A percentile compares a stretch with the other conserved stretches of the same genome.
Conservation (phyloP, 495 filamentous ascomycete genomes). For the Penicillium parvum region DNA sequence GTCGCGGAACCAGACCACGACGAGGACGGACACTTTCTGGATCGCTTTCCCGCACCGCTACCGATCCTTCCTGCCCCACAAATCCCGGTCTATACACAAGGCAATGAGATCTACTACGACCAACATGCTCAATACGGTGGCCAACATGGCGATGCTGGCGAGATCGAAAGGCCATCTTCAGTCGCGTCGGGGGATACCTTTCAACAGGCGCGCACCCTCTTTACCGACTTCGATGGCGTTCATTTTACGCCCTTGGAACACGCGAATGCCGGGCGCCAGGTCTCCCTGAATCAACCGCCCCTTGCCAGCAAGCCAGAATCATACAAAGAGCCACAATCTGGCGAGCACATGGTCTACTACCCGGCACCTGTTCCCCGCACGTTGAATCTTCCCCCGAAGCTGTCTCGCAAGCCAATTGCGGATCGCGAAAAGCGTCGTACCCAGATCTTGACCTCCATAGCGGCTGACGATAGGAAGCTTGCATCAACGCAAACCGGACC, state of each 20-base stretch:
- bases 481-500: conserved; percentile 30
- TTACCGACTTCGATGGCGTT: conserved; percentile 91
- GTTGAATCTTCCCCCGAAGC: conserved; percentile 83
- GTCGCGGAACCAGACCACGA: conserved; percentile 48
- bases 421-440: conserved; percentile 67
- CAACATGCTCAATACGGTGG: conserved; percentile 21
- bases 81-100: conserved; percentile 21
- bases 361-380: conserved; percentile 91
- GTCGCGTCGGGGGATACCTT: conserved; percentile 65
- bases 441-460: conserved; percentile 51
- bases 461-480: conserved; percentile 44
- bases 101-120: conserved; percentile 15
- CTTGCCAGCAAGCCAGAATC: conserved; percentile 51
- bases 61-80: conserved; percentile 25
- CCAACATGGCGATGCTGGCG: conserved; percentile 12
- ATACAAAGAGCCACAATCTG: conserved; percentile 59
- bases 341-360: conserved; percentile 85
- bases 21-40: conserved; percentile 36
- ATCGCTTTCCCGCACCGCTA: conserved; percentile 11
- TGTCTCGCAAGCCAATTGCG: conserved; percentile 66
- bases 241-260: conserved; percentile 60
- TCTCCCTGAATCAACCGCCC: conserved; percentile 37
- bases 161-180: conserved; percentile 36
- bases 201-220: conserved; percentile 64
- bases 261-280: conserved; percentile 26